Evolutionary conservation across 2,329 filamentous ascomycete genomes (phyloP).

Genomic region (Neofusicoccum kwambonambiense): DNA sequence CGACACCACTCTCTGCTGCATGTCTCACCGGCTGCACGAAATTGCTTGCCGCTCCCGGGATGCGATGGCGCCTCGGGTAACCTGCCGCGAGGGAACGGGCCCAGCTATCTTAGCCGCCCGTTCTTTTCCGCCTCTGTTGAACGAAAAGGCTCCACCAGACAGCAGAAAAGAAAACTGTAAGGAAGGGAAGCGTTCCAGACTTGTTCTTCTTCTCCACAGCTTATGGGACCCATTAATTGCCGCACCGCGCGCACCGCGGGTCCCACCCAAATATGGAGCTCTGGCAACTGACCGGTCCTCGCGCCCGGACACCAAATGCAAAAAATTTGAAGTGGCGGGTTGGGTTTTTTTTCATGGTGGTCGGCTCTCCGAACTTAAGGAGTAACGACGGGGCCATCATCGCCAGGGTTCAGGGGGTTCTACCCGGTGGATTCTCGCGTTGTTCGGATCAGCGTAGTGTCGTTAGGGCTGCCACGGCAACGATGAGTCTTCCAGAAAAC

Average conservation of each 20-base stretch:
- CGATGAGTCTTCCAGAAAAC: neutral
- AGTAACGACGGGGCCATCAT: neutral
- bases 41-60: neutral
- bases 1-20: no score
- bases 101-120: neutral
- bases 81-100: neutral
- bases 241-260: neutral
- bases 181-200: neutral
- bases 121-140: neutral
- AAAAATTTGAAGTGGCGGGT: neutral
- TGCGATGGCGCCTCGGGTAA: neutral
- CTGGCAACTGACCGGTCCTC: neutral
- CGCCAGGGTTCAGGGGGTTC: neutral
- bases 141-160: neutral
- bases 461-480: neutral
- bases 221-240: slow-evolving; percentile 1
- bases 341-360: neutral
- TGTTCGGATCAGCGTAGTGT: neutral
- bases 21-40: neutral
- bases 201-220: neutral
- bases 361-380: neutral
- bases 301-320: neutral
- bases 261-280: neutral
- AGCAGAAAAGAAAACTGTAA: neutral
- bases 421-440: no score